These are phyloP conservation scores for Mortierella alpina DNA, from an alignment of 192 early-diverging fungal species.

Conservation along the genomic window DNA sequence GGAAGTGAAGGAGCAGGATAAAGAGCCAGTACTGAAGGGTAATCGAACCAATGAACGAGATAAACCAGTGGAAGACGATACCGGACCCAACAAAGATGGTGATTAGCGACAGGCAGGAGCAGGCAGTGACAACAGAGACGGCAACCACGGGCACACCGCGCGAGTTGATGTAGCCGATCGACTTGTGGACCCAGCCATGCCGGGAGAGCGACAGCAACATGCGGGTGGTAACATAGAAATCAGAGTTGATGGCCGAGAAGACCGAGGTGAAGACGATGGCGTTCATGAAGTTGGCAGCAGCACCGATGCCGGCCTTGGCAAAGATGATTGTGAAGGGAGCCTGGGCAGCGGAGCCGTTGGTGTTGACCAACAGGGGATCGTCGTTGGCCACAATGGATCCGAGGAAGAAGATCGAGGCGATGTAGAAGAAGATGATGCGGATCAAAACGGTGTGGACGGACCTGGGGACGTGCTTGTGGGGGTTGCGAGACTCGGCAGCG, in stretches of 20 bases:
- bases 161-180: constrained; percentile 67
- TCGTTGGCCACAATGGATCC: constrained; percentile 68
- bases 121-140: constrained; percentile 66
- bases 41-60: constrained; percentile 71
- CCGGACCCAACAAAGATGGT: constrained; percentile 72
- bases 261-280: constrained; percentile 73
- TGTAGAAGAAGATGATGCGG: constrained; percentile 75
- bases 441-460: constrained; percentile 77
- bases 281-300: constrained; percentile 75
- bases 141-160: constrained; percentile 70
- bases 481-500: constrained; percentile 81
- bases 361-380: constrained; percentile 60
- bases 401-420: constrained; percentile 68
- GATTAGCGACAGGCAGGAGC: constrained; percentile 71
- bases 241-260: constrained; percentile 82
- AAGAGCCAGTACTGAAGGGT: constrained; percentile 83
- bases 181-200: constrained; percentile 75
- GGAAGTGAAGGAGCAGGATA: constrained; percentile 80
- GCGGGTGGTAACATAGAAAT: constrained; percentile 83
- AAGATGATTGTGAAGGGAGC: constrained; percentile 77
- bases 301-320: constrained; percentile 63
- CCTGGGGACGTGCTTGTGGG: constrained; percentile 71
- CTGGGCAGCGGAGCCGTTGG: constrained; percentile 59
- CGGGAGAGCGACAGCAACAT: constrained; percentile 77
- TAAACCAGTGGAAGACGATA: constrained; percentile 71